Base-by-base conservation (phyloP, 805 yeast species). In the Pichia heedii region DNA sequence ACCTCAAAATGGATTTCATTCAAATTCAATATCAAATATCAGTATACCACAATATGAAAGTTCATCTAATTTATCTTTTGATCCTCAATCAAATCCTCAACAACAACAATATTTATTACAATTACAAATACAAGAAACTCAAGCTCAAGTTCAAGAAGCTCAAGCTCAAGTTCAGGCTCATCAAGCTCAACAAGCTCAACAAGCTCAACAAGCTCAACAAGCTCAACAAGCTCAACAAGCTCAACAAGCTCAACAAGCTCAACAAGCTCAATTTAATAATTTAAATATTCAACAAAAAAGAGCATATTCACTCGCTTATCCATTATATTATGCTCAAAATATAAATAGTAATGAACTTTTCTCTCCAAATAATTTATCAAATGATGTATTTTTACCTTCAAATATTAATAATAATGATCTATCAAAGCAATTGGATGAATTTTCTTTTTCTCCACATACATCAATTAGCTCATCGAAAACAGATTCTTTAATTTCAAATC, bases 81-180 rank as follows among this genome's bases (percentile, higher is more conserved):
- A 37, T 21, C 13, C 38, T n/a, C 52, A 36, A 32, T 41, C 39
- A 12, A 41, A 34, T 26, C 27, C 26, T 13, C 49, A 29, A 21
- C 50, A 45, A 32, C 48, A 45, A 36, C 48, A 45, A 15, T 42
- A 45, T 19, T 30, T 45, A 5, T 45, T 41, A 24, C 48, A 45
- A 19, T 33, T 45, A 22, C 48, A 46, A 20, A n/a, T 32, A 9
- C 43, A 18, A 18, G 44, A 35, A 16, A 37, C 27, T 29, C 36
- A 33, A 11, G 42, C 39, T 10, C 46, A 44, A 27, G 41, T 19
- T 11, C 49, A 18, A 18, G 44, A 35, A 16, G 40, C 27, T 29
- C 36, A 33, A 11, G 42, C 39, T 10, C 46, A 44, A 27, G 41
- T 19, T 11, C 49, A 44, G 24, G 39, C 51, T 39, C 36, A 43